A percentile compares a stretch with the other conserved stretches of the same genome.
phyloP scores from a whole-genome alignment of 331 rosid species.

The Quercus tomentella region DNA sequence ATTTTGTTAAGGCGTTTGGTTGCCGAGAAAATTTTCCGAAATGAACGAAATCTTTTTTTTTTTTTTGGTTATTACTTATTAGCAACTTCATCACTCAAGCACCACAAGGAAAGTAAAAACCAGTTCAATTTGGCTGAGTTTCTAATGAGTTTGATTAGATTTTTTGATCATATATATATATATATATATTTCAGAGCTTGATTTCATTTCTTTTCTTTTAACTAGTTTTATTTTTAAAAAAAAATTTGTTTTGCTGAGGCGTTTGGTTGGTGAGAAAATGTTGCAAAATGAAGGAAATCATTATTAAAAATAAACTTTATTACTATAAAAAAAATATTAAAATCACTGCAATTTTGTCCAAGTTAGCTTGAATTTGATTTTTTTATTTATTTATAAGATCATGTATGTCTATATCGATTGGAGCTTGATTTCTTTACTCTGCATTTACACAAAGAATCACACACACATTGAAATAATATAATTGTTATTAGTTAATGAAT shows the following conservation, averaged over 20 bases:
- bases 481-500: background rate
- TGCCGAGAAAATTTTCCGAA: slow-evolving; percentile 1
- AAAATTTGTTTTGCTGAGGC: background rate
- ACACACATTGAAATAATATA: background rate
- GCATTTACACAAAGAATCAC: background rate
- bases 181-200: background rate
- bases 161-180: background rate
- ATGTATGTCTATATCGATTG: background rate
- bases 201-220: background rate
- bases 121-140: background rate
- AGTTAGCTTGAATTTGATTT: too few species aligned
- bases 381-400: too few species aligned
- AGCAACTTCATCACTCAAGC: background rate
- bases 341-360: too few species aligned
- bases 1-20: background rate
- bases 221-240: background rate
- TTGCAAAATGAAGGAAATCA: background rate
- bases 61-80: too few species aligned
- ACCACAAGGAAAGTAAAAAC: too few species aligned
- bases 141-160: background rate
- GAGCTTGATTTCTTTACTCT: background rate
- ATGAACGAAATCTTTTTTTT: background rate
- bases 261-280: slow-evolving; percentile 3
- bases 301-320: too few species aligned
- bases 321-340: too few species aligned